A percentile compares a stretch with the other conserved stretches of the same genome.
Conservation (phyloP, 305 asterid species). For the Fraxinus albicans region DNA sequence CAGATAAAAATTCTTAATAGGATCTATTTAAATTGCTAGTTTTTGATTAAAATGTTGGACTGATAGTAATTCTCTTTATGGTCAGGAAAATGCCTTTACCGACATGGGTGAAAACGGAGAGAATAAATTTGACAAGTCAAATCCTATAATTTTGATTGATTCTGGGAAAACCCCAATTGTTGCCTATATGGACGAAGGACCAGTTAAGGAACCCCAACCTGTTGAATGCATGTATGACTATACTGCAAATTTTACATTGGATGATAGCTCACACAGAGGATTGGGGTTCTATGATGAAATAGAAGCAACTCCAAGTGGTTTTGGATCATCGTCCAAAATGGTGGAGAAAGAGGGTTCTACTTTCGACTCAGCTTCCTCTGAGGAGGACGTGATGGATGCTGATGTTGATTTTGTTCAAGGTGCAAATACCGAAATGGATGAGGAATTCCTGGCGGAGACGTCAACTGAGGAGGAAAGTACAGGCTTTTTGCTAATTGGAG, state of each 20-base stretch:
- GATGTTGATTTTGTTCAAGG: slow-evolving; percentile 27
- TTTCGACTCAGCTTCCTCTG: slow-evolving; percentile 40
- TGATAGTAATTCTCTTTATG: slow-evolving; percentile 17
- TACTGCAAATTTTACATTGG: slow-evolving; percentile 58
- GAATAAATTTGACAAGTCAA: slow-evolving; percentile 28
- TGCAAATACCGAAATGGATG: slow-evolving; percentile 33
- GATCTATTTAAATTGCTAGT: background rate
- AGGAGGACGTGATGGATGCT: slow-evolving; percentile 40
- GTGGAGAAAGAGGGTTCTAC: slow-evolving; percentile 52
- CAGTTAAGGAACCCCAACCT: slow-evolving; percentile 35
- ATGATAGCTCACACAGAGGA: slow-evolving; percentile 67
- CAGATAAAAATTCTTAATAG: slow-evolving; percentile 9
- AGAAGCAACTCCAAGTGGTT: slow-evolving; percentile 40
- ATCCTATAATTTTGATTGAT: slow-evolving; percentile 51
- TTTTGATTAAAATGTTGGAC: background rate
- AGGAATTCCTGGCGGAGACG: slow-evolving; percentile 35
- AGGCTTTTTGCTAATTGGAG: slow-evolving; percentile 76
- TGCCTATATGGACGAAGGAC: slow-evolving; percentile 61
- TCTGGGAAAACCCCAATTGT: slow-evolving; percentile 59
- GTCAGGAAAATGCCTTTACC: slow-evolving; percentile 41
- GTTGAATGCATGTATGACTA: slow-evolving; percentile 56
- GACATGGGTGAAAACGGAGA: slow-evolving; percentile 33
- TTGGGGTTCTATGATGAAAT: slow-evolving; percentile 60
- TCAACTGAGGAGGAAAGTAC: slow-evolving; percentile 44
- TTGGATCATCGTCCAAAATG: slow-evolving; percentile 39